Evolutionary conservation across 129 eudicot genomes (phyloP), one percentile per base, ranked within the genome.

Genomic region (Escallonia rubra): DNA sequence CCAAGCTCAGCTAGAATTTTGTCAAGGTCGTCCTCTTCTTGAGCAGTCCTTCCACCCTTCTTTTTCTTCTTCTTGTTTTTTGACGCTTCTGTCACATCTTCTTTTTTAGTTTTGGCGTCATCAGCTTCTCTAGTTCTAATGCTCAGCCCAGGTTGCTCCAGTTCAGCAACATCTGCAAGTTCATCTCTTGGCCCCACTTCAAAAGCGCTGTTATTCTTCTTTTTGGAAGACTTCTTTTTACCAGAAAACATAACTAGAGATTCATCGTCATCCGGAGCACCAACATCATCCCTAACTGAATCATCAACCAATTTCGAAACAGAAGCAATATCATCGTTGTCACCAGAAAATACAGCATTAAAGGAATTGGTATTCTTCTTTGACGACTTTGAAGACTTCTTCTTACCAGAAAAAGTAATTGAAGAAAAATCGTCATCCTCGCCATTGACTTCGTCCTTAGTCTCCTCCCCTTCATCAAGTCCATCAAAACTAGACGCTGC

Each of bases 31-130:
- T 88, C 96, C 68, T 91, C 96, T 70, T 91, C 97, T 81, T 88
- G 88, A 47, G 79, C 94, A 46, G 87, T 80, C 69, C 90, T 81
- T 51, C 83, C 96, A 74, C 95, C 81, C 68, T 92, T 92, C 78
- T 83, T 92, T 76, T 88, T 92, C 91, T 92, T 92, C 82, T 86
- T 88, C 74, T 88, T 92, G 65, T 78, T 88, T 67, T 92, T 91
- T 41, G 96, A 91, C 68, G 88, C 69, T 67, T 72, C 95, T 49
- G 59, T 75, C 2, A 55, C 83, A 12, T 50, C 76, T 45, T 75
- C 76, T 34, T 77, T 64, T 70, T 71, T 64, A 55, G 64, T 72
- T 69, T 42, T 70, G 38, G 60, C 51, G 41, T 76, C 83, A 43
- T 66, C 80, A 48, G 72, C 68, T 70, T 74, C 90, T 68, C 51